phyloP scores from a whole-genome alignment of 371 early-diverging fungal species.

The Circinella umbellata region DNA sequence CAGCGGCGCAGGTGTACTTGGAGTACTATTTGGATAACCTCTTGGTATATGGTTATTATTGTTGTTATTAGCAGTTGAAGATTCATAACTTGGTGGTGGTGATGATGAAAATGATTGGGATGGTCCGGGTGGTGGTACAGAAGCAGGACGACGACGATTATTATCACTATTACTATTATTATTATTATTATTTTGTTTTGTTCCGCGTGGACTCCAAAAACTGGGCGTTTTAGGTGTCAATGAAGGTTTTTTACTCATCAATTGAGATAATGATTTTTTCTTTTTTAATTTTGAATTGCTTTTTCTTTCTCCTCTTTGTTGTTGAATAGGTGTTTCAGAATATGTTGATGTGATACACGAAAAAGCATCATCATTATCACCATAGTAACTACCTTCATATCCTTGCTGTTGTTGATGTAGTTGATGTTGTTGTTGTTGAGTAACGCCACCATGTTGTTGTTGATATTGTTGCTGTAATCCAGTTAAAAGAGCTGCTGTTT shows the following conservation, averaged over 20 bases:
- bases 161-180: background rate
- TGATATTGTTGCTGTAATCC: constrained; percentile 15
- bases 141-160: background rate
- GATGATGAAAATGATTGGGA: no score
- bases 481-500: constrained; percentile 11
- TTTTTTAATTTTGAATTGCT: constrained; percentile 13
- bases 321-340: no score
- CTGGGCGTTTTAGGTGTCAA: constrained; percentile 2
- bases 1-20: constrained; percentile 2
- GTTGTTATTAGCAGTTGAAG: background rate
- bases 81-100: background rate
- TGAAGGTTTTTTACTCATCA: background rate
- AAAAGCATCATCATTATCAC: background rate
- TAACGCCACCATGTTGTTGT: constrained; percentile 1
- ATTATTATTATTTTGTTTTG: background rate
- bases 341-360: background rate
- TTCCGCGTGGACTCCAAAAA: constrained; percentile 14
- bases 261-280: constrained; percentile 11
- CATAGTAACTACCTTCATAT: background rate
- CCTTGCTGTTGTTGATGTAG: background rate
- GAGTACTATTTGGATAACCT: constrained; percentile 2
- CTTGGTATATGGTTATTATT: background rate
- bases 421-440: background rate
- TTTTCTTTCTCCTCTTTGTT: background rate
- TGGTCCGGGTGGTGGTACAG: background rate